Base-by-base conservation (phyloP, 2,329 filamentous ascomycete species). In the Leptographium flavum region DNA sequence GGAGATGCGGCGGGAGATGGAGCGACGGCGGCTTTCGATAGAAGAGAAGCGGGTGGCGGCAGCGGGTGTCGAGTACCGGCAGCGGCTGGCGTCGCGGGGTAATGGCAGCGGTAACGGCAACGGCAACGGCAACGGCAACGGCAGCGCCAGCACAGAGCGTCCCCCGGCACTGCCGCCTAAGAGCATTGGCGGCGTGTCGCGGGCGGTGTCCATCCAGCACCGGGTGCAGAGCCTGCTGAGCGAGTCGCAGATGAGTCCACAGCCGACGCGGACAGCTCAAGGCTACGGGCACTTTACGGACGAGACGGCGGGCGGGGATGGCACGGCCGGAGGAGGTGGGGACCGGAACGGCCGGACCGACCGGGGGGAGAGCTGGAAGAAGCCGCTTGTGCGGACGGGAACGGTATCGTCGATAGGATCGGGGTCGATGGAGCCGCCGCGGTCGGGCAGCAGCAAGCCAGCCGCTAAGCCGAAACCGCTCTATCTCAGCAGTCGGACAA, bases 21-120 rank as follows among this genome's bases (percentile, higher is more conserved):
- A 98, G 62, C 80, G 88, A 19, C 71, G 80, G 45, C 77, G 81
- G 45, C 71, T 95, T 2, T 82, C 81, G 17, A 81, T 92, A 57
- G 92, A 98, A 64, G 92, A 98, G 62, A 81, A 79, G 55, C 77
- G 92, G 3, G 92, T 98, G 2, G 87, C 86, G 39, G 81, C 81
- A 19, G 92, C 88, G 0, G 87, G 87, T 17, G 87, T 85, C 2
- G 88, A 94, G 61, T 94, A 96, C 60, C 78, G 83, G 30, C 79
- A 79, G 54, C 78, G 83, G 21, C 66, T 94, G 33, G 76, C 82
- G 1, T 73, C 77, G 43, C 70, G 75, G 44, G 74, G 71, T 10
- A 25, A 22, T 7, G 37, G 37, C 6, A 21, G 6, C 13, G 21
- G n/a, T 4, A 19, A 10, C 3, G 19, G 35, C 21, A 11, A 11